Conservation (phyloP, 441 rosid species). For the Melastoma candidum region DNA sequence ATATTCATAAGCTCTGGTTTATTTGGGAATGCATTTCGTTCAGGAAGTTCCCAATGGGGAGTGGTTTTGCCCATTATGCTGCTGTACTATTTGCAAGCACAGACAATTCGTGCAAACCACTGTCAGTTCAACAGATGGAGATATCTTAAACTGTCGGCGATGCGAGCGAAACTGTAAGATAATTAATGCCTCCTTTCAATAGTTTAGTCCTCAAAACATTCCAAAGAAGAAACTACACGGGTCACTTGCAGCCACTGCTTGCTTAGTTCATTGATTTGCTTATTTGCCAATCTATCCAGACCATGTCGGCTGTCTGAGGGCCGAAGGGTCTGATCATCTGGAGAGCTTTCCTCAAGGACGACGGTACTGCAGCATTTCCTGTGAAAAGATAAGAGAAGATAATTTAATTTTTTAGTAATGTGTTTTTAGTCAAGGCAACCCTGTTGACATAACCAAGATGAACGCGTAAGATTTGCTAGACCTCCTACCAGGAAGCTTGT, state of each 20-base stretch:
- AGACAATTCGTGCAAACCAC: conserved; percentile 20
- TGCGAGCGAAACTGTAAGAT: conserved; percentile 58
- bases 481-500: no score
- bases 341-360: conserved; percentile 20
- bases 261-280: not conserved
- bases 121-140: conserved; percentile 20
- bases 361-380: conserved; percentile 64
- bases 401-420: conserved; percentile 3
- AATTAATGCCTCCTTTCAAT: conserved; percentile 5
- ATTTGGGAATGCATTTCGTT: conserved; percentile 1
- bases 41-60: conserved; percentile 55
- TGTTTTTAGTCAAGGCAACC: not conserved
- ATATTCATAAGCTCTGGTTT: not conserved
- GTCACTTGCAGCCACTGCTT: conserved; percentile 2
- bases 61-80: conserved; percentile 58
- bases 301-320: conserved; percentile 42
- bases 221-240: not conserved
- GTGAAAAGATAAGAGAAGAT: conserved; percentile 42
- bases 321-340: conserved; percentile 14
- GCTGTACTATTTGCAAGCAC: conserved; percentile 40
- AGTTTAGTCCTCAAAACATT: not conserved
- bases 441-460: no score
- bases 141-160: conserved; percentile 40
- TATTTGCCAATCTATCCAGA: conserved; percentile 23
- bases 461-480: no score